Evolutionary conservation across 2,329 filamentous ascomycete genomes (phyloP), one percentile per base, ranked within the genome.

Genomic region (Colletotrichum sp.): DNA sequence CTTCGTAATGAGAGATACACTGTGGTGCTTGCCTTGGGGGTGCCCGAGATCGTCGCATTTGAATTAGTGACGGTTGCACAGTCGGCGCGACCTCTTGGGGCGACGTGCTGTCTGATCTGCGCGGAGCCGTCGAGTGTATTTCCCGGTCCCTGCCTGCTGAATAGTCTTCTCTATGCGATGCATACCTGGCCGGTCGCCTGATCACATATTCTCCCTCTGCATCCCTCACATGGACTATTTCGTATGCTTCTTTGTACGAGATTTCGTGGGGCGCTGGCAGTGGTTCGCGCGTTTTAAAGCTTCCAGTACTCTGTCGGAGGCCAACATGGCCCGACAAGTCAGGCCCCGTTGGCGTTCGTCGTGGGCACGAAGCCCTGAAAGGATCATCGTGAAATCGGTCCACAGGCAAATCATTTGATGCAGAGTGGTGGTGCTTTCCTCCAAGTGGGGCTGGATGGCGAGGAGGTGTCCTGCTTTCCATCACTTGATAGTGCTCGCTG

Each of bases 141-240:
- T n/a, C 44, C 26, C 30, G 30, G 16, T 69, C 21, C 21, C 12
- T 15, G 28, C 3, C 15, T 15, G 21, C 28, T 21, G 10, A 44
- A 32, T 32, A n/a, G 32, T 55, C 76, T 75, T 72, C 65, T 8
- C 82, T 80, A 34, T 78, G 76, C n/a, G 80, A 77, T 64, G 44
- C 36, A 34, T 82, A 80, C 55, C 80, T 80, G 28, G 87, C 77
- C 6, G 87, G 87, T 32, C 87, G 84, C 52, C 85, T 84, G 69
- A 89, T 84, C 75, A 87, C 86, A 76, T 89, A 90, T 65, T 88
- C 84, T 13, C 88, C 88, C 24, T 85, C 81, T 3, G 85, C 82
- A 78, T 88, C 86, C 15, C 84, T 83, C 9, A 88, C 85, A 52
- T 87, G 85, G 39, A 90, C 84, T 13, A 89, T 82, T 78, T 90